Evolutionary conservation across 768 basidiomycete species (phyloP), one percentile per base, ranked within the genome.

Genomic region (Psilocybe sp.): DNA sequence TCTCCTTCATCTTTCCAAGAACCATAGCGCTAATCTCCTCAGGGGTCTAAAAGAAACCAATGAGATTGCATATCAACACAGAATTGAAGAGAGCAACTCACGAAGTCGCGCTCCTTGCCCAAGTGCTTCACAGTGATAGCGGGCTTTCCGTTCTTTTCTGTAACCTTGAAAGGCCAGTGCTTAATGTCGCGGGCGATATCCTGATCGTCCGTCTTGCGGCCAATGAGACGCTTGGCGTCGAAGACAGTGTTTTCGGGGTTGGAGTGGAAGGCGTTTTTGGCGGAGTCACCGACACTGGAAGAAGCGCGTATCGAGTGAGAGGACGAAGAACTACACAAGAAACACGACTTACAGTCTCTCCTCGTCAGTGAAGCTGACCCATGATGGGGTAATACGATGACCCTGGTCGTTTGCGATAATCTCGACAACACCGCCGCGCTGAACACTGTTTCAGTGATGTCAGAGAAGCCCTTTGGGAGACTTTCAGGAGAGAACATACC

Each of bases 21-120:
- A 98, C 80, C 96, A 98, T 98, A 50, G 96, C 94, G 38, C 85
- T 89, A 59, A 98, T 84, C 73, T 97, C 93, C 69, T 96, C 94
- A 6, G 94, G 89, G 0, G 91, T 85, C 92, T 93, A 14, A n/a
- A 51, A 16, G 37, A 42, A 34, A 41, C 34, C 46, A 50, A 33
- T 16, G 44, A 23, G 31, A 16, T 37, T 33, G 7, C 28, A 23
- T 28, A 28, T 19, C 7, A 23, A 18, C 23, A 39, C 0, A 1
- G 38, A 28, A 13, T 9, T 4, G 23, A 23, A 15, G 2, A 45
- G 41, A 2, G 20, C 1, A 3, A 80, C 89, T 64, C 59, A 94
- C 91, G 63, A 97, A 98, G 50, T 88, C 80, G 64, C 88, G 86
- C 28, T 76, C 67, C 58, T 91, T 89, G 47, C 84, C 81, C 71